Base-by-base conservation (phyloP, 371 early-diverging fungal species). In the Mucor saturninus region DNA sequence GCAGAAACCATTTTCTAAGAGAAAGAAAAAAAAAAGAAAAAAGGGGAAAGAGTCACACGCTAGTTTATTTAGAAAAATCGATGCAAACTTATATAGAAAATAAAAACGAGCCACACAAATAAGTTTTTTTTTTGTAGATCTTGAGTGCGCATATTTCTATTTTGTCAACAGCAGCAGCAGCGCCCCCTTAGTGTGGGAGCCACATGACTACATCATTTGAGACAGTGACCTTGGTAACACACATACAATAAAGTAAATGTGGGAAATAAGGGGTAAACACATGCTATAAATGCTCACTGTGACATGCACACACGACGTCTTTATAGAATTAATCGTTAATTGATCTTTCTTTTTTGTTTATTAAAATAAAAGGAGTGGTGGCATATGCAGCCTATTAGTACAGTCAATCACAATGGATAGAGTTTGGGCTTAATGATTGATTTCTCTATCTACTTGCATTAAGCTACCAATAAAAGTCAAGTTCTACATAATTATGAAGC, bases 1-100 rank as follows among this genome's bases (percentile, higher is more conserved):
- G 62, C 54, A 21, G 69, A 61, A 13, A 65, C 69, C 69, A 69
- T 69, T 5, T 21, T 31, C 6, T 15, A 26, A 31, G n/a, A 14
- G 21, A 32, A 43, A 31, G 14, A 56, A 43, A 43, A 43, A 28
- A 52, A 52, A 49, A 30, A 15, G 21, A 55, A 61, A 43, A 30
- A 46, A 43, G 43, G 43, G 43, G 43, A 43, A 43, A 43, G 55
- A 48, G 57, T 57, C 57, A 57, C 57, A 45, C 30, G 45, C n/a
- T 57, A 26, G 43, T 57, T 32, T 43, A 21, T 21, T 21, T 21
- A 21, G 21, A 21, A 21, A 21, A 21, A 21, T 21, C 21, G 21
- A 21, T 21, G 21, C 21, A 21, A 21, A 21, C 21, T 21, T 21
- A 21, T 21, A 43, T n/a, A 42, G n/a, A 9, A 42, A 11, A 43